Conservation (phyloP, 2,329 filamentous ascomycete species). For the Atkinsonella hypoxylon region DNA sequence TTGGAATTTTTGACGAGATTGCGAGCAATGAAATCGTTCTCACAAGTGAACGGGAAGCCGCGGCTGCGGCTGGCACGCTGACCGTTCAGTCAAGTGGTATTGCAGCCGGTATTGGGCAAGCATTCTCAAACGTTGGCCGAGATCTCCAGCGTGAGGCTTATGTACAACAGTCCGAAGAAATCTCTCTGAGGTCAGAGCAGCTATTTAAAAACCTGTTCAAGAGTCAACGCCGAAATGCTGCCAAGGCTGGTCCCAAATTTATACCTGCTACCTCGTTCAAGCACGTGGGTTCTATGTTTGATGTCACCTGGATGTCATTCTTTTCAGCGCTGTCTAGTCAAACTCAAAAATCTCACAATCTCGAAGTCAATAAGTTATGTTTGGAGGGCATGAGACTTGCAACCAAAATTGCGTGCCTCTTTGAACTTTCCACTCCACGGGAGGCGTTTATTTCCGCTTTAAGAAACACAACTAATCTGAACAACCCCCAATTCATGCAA, state of each 20-base stretch:
- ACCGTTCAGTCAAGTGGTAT: slow-evolving; percentile 49
- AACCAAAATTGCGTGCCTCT: slow-evolving; percentile 84
- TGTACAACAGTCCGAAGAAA: slow-evolving; percentile 89
- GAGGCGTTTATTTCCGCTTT: slow-evolving; percentile 91
- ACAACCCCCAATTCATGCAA: slow-evolving; percentile 89
- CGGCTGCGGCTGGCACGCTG: slow-evolving; percentile 61
- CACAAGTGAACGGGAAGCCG: slow-evolving; percentile 80
- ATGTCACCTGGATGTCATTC: slow-evolving; percentile 98
- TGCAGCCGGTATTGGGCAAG: slow-evolving; percentile 74
- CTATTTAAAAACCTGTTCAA: slow-evolving; percentile 89
- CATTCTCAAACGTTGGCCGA: slow-evolving; percentile 80
- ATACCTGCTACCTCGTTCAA: slow-evolving; percentile 89
- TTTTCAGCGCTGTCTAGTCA: slow-evolving; percentile 88
- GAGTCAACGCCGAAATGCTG: slow-evolving; percentile 70
- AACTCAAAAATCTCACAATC: slow-evolving; percentile 84
- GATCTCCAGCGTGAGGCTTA: slow-evolving; percentile 90
- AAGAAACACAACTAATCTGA: slow-evolving; percentile 88
- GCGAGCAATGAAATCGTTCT: slow-evolving; percentile 84
- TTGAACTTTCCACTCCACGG: slow-evolving; percentile 83
- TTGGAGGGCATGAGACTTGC: slow-evolving; percentile 93
- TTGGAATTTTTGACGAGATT: slow-evolving; percentile 87
- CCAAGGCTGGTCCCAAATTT: slow-evolving; percentile 59
- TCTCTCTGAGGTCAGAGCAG: slow-evolving; percentile 60
- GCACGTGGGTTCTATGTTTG: slow-evolving; percentile 96
- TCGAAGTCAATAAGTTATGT: slow-evolving; percentile 83